phyloP scores from a whole-genome alignment of 441 rosid species.

The Corymbia calophylla region DNA sequence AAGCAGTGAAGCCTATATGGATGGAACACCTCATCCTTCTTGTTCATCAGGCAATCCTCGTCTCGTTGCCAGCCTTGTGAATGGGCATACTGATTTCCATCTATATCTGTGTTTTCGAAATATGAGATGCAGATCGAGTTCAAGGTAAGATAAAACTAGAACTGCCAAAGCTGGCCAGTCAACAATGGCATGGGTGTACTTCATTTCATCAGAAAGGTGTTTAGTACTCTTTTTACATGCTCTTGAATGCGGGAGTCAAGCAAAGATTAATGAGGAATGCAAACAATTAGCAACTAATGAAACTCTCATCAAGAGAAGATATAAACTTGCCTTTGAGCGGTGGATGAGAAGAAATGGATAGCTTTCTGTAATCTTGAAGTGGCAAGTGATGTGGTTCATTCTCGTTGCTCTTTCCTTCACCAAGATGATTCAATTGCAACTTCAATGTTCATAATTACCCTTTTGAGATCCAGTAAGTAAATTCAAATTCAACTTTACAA shows the following conservation, averaged over 20 bases:
- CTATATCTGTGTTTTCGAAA: slow-evolving; percentile 3
- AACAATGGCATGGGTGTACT: background rate
- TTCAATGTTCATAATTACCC: background rate
- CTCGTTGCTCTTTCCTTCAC: background rate
- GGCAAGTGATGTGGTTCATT: background rate
- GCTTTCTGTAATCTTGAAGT: background rate
- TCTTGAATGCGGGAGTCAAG: background rate
- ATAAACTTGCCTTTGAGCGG: background rate
- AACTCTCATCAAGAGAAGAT: background rate
- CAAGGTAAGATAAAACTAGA: background rate
- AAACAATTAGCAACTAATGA: background rate
- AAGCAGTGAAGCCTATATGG: slow-evolving; percentile 15
- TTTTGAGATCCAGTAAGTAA: background rate
- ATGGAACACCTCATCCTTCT: slow-evolving; percentile 3
- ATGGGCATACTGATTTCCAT: background rate
- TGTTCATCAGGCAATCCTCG: background rate
- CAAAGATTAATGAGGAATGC: background rate
- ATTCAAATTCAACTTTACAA: background rate
- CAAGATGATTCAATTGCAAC: background rate
- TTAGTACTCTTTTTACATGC: background rate
- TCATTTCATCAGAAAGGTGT: background rate
- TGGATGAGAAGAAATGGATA: background rate
- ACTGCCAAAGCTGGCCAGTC: background rate
- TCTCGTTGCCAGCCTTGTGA: background rate
- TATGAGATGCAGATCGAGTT: background rate